A percentile compares a stretch with the other conserved stretches of the same genome.
Evolutionary conservation across 768 basidiomycete species (phyloP).

Genomic region (Agrocybe praecox): DNA sequence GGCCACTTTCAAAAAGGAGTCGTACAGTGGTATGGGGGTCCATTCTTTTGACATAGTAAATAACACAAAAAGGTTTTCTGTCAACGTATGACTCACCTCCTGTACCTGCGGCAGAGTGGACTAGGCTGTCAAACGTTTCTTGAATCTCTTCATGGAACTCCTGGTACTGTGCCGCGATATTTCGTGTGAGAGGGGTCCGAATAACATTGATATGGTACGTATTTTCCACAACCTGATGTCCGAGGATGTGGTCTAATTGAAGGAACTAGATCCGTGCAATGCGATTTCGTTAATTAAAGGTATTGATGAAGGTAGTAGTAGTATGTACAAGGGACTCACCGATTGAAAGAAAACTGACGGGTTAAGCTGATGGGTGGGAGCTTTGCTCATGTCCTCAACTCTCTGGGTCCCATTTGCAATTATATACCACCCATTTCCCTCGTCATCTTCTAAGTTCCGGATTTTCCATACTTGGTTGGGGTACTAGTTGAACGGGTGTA

Average conservation of each 20-base stretch:
- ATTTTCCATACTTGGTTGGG: constrained; percentile 24
- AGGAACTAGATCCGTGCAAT: constrained; percentile 19
- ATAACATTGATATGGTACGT: constrained; percentile 34
- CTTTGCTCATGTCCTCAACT: constrained; percentile 47
- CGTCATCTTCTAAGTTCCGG: constrained; percentile 42
- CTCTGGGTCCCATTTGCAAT: constrained; percentile 39
- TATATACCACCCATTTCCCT: constrained; percentile 43
- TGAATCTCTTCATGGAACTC: constrained; percentile 28
- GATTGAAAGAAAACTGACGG: constrained; percentile 28
- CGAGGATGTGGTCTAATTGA: constrained; percentile 36
- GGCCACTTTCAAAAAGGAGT: no score
- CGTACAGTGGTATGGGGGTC: no score
- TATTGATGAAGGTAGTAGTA: background rate
- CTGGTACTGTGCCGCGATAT: constrained; percentile 20
- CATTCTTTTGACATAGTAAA: no score
- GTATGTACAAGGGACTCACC: constrained; percentile 29
- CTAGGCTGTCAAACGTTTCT: constrained; percentile 16
- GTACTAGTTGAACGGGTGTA: constrained; percentile 16
- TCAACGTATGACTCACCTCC: constrained; percentile 2
- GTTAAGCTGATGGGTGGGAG: constrained; percentile 47
- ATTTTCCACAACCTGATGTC: constrained; percentile 23
- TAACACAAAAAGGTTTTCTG: background rate
- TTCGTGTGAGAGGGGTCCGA: constrained; percentile 33
- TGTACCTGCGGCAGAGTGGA: background rate
- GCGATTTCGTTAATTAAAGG: background rate